Evolutionary conservation across 202 grass and related monocot species (phyloP).

Genomic region (Bolboschoenoplectus hybrid): DNA sequence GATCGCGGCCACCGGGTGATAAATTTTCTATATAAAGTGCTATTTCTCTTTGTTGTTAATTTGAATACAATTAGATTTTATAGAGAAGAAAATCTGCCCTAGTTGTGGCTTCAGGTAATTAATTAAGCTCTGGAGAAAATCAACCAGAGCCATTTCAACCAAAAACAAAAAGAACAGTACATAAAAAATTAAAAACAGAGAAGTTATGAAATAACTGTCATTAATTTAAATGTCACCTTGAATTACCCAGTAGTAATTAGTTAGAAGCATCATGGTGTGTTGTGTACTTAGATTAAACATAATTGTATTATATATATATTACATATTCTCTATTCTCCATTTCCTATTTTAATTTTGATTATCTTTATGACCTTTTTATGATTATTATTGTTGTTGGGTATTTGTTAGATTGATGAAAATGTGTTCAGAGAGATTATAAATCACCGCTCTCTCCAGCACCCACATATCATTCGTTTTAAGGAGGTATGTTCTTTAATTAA

Average conservation of each 20-base stretch:
- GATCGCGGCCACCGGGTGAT: slow-evolving; percentile 67
- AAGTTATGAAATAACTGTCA: background rate
- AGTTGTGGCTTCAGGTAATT: background rate
- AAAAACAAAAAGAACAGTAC: background rate
- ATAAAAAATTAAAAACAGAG: background rate
- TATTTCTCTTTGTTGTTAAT: background rate
- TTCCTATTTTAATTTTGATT: background rate
- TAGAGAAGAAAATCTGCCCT: background rate
- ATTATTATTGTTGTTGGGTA: background rate
- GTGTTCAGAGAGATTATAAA: slow-evolving; percentile 94
- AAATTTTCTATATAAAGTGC: background rate
- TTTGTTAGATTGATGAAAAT: slow-evolving; percentile 85
- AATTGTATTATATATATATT: background rate
- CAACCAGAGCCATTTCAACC: background rate
- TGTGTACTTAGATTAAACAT: background rate
- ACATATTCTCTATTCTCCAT: background rate
- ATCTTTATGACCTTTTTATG: background rate
- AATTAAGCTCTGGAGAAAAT: background rate
- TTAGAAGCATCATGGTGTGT: background rate
- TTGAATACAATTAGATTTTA: background rate
- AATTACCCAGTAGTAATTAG: background rate
- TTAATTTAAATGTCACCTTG: background rate
- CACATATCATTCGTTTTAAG: slow-evolving; percentile 95
- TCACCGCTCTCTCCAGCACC: slow-evolving; percentile 79
- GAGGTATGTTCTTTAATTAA: slow-evolving; percentile 46